Conservation (phyloP, 2,329 filamentous ascomycete genomes). For the Sporothrix luriei region DNA sequence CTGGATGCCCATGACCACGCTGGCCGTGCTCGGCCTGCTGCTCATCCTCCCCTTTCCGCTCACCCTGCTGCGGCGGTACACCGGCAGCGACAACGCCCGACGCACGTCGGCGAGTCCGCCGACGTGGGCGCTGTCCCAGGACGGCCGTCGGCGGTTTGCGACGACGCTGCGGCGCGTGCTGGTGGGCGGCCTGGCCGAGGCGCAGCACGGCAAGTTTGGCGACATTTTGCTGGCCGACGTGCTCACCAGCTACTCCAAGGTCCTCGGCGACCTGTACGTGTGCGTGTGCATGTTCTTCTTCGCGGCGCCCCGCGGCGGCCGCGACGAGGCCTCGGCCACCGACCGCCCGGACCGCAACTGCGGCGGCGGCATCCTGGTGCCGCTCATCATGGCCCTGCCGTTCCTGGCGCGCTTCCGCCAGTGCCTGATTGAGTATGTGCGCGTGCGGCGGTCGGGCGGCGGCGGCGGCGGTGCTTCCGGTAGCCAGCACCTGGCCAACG, state of each 20-base stretch:
- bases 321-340: conserved; percentile 68
- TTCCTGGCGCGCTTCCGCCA: conserved; percentile 86
- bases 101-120: not conserved
- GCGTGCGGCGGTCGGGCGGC: conserved; percentile 58
- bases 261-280: conserved; percentile 86
- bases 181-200: conserved; percentile 82
- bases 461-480: conserved; percentile 64
- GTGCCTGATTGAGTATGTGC: conserved; percentile 83
- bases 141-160: conserved; percentile 75
- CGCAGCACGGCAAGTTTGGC: conserved; percentile 88
- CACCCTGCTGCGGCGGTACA: conserved; percentile 53
- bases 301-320: conserved; percentile 39
- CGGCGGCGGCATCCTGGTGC: conserved; percentile 77
- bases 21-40: conserved; percentile 69
- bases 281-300: conserved; percentile 87
- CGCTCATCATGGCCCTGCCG: conserved; percentile 80
- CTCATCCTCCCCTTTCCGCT: conserved; percentile 64
- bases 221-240: conserved; percentile 93
- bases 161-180: conserved; percentile 74
- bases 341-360: conserved; percentile 78
- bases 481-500: conserved; percentile 88
- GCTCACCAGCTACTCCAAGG: conserved; percentile 90
- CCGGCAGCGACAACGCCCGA: not conserved
- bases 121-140: conserved; percentile 53
- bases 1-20: conserved; percentile 82